Percentiles rank a stretch among this genome's conserved stretches.
Evolutionary conservation across 257 asterid genomes (phyloP).

Genomic region (Solanum chiquidenum): DNA sequence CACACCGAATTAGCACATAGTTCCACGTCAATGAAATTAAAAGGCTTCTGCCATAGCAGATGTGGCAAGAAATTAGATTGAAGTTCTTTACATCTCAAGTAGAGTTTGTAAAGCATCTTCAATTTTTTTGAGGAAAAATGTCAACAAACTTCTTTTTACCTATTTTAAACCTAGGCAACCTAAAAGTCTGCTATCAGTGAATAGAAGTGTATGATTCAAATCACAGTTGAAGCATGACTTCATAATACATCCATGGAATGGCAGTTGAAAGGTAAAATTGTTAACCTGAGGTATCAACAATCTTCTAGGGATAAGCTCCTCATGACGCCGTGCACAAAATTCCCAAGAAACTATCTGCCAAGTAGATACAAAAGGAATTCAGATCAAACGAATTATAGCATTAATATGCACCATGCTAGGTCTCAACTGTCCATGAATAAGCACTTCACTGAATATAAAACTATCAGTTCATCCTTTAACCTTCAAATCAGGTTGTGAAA

Average conservation of each 20-base stretch:
- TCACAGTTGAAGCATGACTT: background rate
- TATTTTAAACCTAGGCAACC: background rate
- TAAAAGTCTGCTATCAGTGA: background rate
- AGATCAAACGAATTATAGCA: conserved; percentile 3
- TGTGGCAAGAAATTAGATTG: no score
- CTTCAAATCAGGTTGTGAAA: conserved; percentile 80
- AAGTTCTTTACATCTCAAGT: no score
- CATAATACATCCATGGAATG: background rate
- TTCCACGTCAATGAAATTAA: background rate
- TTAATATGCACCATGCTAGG: background rate
- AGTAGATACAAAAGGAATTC: background rate
- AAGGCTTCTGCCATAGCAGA: background rate
- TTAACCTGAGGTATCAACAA: conserved; percentile 84
- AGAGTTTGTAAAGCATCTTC: no score
- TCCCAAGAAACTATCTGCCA: conserved; percentile 94
- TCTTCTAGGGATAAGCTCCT: conserved; percentile 89
- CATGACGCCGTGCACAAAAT: conserved; percentile 96
- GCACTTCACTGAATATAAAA: background rate
- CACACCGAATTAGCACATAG: background rate
- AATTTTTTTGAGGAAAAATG: no score
- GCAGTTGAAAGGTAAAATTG: background rate
- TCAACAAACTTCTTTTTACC: background rate
- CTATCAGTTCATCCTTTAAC: conserved; percentile 15
- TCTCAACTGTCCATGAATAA: background rate
- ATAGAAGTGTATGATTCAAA: background rate